Evolutionary conservation across 1,284 basidiomycete genomes (phyloP), one percentile per base, ranked within the genome.

Genomic region (Porogramme epimiltina): DNA sequence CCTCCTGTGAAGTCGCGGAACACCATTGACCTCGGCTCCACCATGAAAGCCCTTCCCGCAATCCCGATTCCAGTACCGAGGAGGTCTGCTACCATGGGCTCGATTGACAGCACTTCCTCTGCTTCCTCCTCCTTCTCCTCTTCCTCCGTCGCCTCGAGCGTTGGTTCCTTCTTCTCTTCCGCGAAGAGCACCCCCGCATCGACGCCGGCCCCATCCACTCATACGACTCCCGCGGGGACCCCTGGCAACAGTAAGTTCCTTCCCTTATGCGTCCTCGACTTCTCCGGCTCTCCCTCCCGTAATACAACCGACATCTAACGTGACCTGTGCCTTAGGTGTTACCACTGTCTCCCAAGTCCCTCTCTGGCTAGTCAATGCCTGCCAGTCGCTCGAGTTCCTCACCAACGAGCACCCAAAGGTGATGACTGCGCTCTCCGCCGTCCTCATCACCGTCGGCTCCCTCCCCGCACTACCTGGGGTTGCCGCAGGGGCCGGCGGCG

Each of bases 371-470:
- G 63, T 90, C 48, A 88, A 89, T 60, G 88, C 87, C 3, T 84
- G 82, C 60, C 80, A 75, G 43, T 88, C 87, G 13, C 77, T 90
- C 56, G 87, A 89, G 50, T 87, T 80, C 70, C 78, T 90, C 48
- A 81, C 81, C 8, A 77, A 73, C 52, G 87, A 90, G 60, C 86
- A 90, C 61, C 88, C 87, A 3, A 85, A 84, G 63, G 79, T 80
- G 24, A 89, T 90, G 85, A 82, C 79, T 54, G 79, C 87, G 34
- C 66, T 90, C 47, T 85, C 85, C 52, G 87, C 87, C 5, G 80
- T 90, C 51, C 78, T 90, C 56, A 86, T 90, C 64, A 88, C 87
- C 5, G 84, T 84, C 39, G 87, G 88, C 36, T 82, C 84, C 31
- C 75, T 90, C 37, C 87, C 87, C 0, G 69, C 85, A 0, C 79